phyloP scores from a whole-genome alignment of 2,329 filamentous ascomycete species.

The Lachnum nothofagi region DNA sequence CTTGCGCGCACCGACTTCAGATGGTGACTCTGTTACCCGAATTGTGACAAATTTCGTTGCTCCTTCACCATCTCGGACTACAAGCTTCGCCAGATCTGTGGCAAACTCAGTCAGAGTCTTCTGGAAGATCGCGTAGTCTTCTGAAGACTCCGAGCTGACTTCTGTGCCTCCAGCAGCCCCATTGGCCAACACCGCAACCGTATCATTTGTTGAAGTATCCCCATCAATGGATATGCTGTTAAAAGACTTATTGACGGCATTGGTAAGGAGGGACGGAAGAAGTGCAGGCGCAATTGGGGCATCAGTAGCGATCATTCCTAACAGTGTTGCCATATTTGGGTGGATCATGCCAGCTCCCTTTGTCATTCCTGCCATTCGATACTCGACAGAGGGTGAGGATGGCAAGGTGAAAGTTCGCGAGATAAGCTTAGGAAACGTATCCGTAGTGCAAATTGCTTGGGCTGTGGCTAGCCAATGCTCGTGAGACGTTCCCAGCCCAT shows the following conservation, averaged over 20 bases:
- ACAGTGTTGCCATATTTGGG: slow-evolving; percentile 95
- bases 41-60: slow-evolving; percentile 98
- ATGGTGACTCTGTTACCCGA: slow-evolving; percentile 67
- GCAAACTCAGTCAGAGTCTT: slow-evolving; percentile 71
- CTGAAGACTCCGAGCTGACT: slow-evolving; percentile 49
- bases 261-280: slow-evolving; percentile 64
- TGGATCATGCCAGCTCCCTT: slow-evolving; percentile 99
- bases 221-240: slow-evolving; percentile 97
- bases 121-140: slow-evolving; percentile 67
- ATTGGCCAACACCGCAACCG: slow-evolving; percentile 89
- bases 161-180: slow-evolving; percentile 74
- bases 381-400: slow-evolving; percentile 68
- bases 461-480: slow-evolving; percentile 82
- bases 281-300: slow-evolving; percentile 67
- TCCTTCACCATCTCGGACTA: slow-evolving; percentile 93
- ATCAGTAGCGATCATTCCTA: slow-evolving; percentile 89
- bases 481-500: slow-evolving; percentile 67
- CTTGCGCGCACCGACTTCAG: slow-evolving; percentile 65
- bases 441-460: slow-evolving; percentile 92
- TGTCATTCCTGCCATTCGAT: slow-evolving; percentile 87
- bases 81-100: slow-evolving; percentile 79
- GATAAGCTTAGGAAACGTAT: slow-evolving; percentile 94
- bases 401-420: slow-evolving; percentile 81
- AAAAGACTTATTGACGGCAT: slow-evolving; percentile 79
- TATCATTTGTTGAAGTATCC: slow-evolving; percentile 97